phyloP scores from a whole-genome alignment of 805 yeast genomes.

The Wickerhamomyces hampshirensis region DNA sequence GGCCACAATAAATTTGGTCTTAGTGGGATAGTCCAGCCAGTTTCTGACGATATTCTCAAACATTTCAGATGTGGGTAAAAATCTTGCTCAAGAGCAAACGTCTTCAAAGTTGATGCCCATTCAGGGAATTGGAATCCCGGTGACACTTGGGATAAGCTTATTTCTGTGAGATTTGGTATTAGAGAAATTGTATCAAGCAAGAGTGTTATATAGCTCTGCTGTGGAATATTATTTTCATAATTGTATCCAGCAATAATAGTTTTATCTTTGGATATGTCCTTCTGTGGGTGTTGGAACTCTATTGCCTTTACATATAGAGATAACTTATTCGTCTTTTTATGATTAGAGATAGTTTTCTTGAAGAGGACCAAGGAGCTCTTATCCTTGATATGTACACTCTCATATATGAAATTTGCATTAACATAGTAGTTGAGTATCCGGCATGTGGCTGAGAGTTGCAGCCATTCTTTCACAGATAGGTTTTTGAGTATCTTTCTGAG shows the following conservation, averaged over 20 bases:
- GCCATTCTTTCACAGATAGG: constrained; percentile 22
- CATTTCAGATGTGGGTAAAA: constrained; percentile 26
- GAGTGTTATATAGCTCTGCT: constrained; percentile 27
- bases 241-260: constrained; percentile 20
- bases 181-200: constrained; percentile 39
- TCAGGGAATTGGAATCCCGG: constrained; percentile 43
- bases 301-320: constrained; percentile 20
- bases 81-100: constrained; percentile 23
- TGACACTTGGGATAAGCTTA: constrained; percentile 41
- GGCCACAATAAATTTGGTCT: constrained; percentile 43
- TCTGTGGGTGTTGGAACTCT: constrained; percentile 17
- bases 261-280: constrained; percentile 9
- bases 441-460: constrained; percentile 32
- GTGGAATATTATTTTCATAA: constrained; percentile 18
- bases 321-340: constrained; percentile 23
- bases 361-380: constrained; percentile 24
- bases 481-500: constrained; percentile 30
- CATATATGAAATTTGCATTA: constrained; percentile 34
- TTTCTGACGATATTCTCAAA: constrained; percentile 37
- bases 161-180: constrained; percentile 40
- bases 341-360: constrained; percentile 31
- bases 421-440: constrained; percentile 32
- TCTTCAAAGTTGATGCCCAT: constrained; percentile 23
- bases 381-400: constrained; percentile 26
- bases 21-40: constrained; percentile 51